Conservation (phyloP, 345 rosid species). For the Eucalyptus sideroxylon region DNA sequence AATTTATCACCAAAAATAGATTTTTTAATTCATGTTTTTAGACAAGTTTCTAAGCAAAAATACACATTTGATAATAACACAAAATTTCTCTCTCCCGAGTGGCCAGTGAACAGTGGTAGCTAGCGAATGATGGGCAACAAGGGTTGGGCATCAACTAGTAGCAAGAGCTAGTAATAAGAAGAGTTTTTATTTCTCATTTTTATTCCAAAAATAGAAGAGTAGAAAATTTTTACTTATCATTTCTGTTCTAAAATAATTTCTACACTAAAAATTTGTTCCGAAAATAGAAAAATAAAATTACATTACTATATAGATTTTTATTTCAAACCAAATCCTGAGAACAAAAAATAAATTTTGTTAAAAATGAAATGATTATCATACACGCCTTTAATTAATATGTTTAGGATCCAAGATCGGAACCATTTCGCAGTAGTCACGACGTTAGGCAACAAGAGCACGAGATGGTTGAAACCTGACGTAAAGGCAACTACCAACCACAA, state of each 20-base stretch:
- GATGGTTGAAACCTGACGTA: background rate
- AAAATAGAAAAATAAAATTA: too few species aligned
- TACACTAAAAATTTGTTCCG: too few species aligned
- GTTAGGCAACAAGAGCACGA: background rate
- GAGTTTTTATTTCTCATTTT: too few species aligned
- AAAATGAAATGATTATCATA: too few species aligned
- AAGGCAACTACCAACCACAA: background rate
- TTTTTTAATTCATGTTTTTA: too few species aligned
- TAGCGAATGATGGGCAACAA: accelerated
- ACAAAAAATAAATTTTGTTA: too few species aligned
- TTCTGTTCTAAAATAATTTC: accelerated
- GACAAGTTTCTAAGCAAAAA: accelerated
- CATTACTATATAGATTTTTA: accelerated
- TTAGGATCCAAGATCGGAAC: too few species aligned
- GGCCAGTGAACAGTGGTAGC: accelerated
- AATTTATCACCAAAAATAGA: too few species aligned
- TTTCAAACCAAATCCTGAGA: too few species aligned
- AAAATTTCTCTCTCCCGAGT: accelerated
- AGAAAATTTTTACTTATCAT: accelerated
- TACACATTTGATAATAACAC: accelerated
- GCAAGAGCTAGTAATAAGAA: too few species aligned
- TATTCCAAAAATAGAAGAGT: accelerated
- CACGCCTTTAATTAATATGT: too few species aligned
- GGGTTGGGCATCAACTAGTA: accelerated
- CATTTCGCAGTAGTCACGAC: background rate